phyloP scores from a whole-genome alignment of 805 yeast genomes.

The Nakazawaea holstii region DNA sequence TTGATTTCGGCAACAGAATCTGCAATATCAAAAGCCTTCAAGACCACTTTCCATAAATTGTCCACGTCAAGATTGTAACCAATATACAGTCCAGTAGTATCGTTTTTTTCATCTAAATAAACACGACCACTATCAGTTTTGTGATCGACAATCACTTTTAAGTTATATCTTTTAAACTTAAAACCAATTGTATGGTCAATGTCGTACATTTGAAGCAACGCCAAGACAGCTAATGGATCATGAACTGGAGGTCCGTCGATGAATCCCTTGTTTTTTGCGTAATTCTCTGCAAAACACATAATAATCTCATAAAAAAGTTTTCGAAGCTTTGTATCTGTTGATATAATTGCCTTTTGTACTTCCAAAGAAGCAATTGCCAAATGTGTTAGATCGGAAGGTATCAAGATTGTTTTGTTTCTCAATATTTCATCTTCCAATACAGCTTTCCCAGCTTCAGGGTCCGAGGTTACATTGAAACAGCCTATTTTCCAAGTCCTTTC shows the following conservation, averaged over 20 bases:
- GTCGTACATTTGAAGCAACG: slow-evolving; percentile 41
- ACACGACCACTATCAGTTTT: slow-evolving; percentile 23
- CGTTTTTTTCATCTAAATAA: slow-evolving; percentile 11
- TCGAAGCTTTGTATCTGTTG: slow-evolving; percentile 39
- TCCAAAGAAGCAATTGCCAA: slow-evolving; percentile 48
- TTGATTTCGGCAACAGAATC: slow-evolving; percentile 20
- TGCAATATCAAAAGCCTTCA: slow-evolving; percentile 30
- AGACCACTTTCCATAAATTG: slow-evolving; percentile 41
- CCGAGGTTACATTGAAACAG: slow-evolving; percentile 73
- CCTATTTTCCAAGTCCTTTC: slow-evolving; percentile 27
- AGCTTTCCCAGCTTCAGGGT: slow-evolving; percentile 66
- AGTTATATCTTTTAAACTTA: slow-evolving; percentile 14
- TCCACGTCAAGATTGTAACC: slow-evolving; percentile 29
- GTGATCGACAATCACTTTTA: slow-evolving; percentile 16
- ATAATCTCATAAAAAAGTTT: slow-evolving; percentile 45
- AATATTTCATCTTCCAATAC: slow-evolving; percentile 45
- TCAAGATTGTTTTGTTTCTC: slow-evolving; percentile 42
- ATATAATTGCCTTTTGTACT: slow-evolving; percentile 32
- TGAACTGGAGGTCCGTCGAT: slow-evolving; percentile 68
- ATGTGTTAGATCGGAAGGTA: slow-evolving; percentile 70
- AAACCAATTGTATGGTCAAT: slow-evolving; percentile 15
- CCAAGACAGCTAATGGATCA: slow-evolving; percentile 70
- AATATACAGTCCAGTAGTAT: slow-evolving; percentile 32
- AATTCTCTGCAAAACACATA: slow-evolving; percentile 43
- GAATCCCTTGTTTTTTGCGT: slow-evolving; percentile 37